Evolutionary conservation across 768 basidiomycete species (phyloP), one percentile per base, ranked within the genome.

Genomic region (Fomitopsis pulvina): DNA sequence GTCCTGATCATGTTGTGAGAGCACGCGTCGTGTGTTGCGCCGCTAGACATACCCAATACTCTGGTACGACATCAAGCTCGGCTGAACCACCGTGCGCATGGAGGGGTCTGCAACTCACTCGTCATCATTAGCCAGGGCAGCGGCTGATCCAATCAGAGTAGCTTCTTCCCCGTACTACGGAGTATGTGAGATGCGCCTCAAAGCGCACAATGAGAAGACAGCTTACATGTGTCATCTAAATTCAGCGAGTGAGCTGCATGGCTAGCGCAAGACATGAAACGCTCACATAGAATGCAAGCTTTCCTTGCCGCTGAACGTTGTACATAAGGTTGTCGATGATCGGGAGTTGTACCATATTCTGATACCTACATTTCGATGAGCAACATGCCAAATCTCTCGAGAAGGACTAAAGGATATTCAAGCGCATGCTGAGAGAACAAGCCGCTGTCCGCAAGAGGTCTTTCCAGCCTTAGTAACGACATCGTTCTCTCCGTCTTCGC

Each of bases 251-350:
- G 30, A 29, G 30, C 3, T 2, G 27, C n/a, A n/a, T 18, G 4
- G 18, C 9, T 8, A 12, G 8, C 9, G 45, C 5, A 28, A 20
- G 12, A 3, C 5, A 21, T 34, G 18, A 32, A 21, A 48, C 20
- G 70, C 85, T 59, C 63, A 89, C 91, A 63, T 91, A 92, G 66
- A 92, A 92, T 4, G 87, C 87, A 57, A 91, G 91, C 67, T 90
- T 91, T 24, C 93, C 93, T 65, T 97, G 93, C 7, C 93, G 80
- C 63, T 97, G 93, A 8, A 93, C 82, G 58, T 93, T 93, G 67
- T 92, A 89, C 14, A 97, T 74, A 29, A 95, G 72, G 56, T 83
- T 92, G 69, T 96, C 93, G 63, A 94, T 69, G 34, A 83, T 80
- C 0, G 93, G 93, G 48, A 91, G 68, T 26, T 89, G 72, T 48